Evolutionary conservation across 2,329 filamentous ascomycete genomes (phyloP), one percentile per base, ranked within the genome.

Genomic region (Claviceps spartinae): DNA sequence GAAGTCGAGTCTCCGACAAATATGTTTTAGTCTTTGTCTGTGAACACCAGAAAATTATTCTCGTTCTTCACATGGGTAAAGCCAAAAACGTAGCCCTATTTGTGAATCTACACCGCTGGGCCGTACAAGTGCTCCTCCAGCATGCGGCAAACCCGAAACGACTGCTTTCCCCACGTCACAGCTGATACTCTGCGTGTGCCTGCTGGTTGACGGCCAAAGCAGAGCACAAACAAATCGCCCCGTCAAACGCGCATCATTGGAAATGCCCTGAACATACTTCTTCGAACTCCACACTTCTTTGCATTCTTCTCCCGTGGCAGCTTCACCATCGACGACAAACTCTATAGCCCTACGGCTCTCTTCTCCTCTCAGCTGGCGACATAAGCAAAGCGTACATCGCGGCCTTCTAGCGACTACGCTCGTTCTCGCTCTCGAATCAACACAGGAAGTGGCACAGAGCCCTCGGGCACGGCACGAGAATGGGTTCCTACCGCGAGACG

Each of bases 361-460:
- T 34, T 9, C 30, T 34, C 30, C 30, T 34, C 30, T 34, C 30
- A 34, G 30, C 30, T 34, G 30, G 30, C 9, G 30, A 34, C 30
- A 34, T 34, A 34, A 34, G 11, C 30, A 9, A 34, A 34, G 9
- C 30, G 4, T 34, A 11, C 30, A 34, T 11, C 30, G 30, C 9
- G 9, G 9, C 30, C 26, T 34, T 34, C 8, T 34, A 34, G 30
- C 30, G 9, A 11, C 30, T 34, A 34, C 30, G 9, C 30, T 34
- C 30, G 30, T 34, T 34, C 11, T 34, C 30, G 30, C 30, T 34
- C 30, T 34, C 11, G 30, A 34, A 34, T 9, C 11, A 4, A 11
- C 30, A 34, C 45, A n/a, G 5, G 37, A 47, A 40, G 55, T 43
- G 20, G 13, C 42, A 53, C 16, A 55, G 6, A 51, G 24, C 40